Percentiles rank a stretch among this genome's conserved stretches.
Evolutionary conservation across 2,329 filamentous ascomycete genomes (phyloP).

Genomic region (Diaporthe velutina): DNA sequence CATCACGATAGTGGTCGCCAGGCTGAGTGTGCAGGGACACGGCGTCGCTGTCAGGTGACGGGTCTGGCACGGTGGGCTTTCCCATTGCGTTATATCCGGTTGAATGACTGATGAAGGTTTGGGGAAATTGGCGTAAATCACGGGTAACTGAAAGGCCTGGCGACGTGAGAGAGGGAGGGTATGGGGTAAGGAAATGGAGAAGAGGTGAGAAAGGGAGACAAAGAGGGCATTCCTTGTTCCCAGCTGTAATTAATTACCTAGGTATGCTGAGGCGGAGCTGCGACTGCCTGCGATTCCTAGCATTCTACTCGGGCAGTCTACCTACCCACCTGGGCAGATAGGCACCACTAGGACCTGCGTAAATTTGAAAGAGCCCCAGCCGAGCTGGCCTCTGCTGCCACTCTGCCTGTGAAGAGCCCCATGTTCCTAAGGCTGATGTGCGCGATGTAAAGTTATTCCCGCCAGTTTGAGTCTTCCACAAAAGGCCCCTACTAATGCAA

Average conservation of each 20-base stretch:
- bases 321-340: background rate
- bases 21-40: slow-evolving; percentile 48
- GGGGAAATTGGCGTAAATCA: background rate
- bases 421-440: background rate
- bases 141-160: slow-evolving; percentile 7
- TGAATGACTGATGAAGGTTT: background rate
- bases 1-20: slow-evolving; percentile 51
- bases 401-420: background rate
- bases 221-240: background rate
- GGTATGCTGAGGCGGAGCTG: background rate
- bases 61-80: slow-evolving; percentile 41
- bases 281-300: background rate
- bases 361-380: background rate
- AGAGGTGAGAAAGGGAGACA: background rate
- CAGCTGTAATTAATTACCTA: background rate
- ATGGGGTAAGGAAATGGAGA: too few relatives aligned
- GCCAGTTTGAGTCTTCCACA: too few relatives aligned
- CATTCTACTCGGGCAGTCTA: too few relatives aligned
- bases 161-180: background rate
- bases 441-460: too few relatives aligned
- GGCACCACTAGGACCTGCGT: background rate
- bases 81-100: slow-evolving; percentile 43
- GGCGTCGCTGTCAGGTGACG: slow-evolving; percentile 43
- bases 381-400: background rate
- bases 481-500: too few relatives aligned